These are phyloP conservation scores for Fusarium papillatum DNA, from an alignment of 2,329 filamentous ascomycete genomes.

Conservation along the genomic window DNA sequence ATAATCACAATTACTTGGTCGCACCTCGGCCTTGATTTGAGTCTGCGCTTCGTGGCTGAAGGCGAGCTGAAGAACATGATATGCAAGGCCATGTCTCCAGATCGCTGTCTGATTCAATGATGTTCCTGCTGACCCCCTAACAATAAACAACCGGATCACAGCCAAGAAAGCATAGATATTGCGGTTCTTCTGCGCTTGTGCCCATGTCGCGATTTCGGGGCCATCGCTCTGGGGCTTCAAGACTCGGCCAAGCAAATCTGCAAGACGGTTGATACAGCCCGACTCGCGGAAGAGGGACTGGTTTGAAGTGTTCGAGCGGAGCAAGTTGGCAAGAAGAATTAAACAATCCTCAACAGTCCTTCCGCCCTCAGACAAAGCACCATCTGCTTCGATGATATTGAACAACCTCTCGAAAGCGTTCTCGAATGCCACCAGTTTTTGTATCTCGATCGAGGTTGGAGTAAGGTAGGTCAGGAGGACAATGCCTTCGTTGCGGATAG, in stretches of 20 bases:
- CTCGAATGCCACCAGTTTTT: conserved; percentile 96
- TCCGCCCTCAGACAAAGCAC: conserved; percentile 84
- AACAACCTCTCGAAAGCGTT: conserved; percentile 93
- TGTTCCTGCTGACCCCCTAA: conserved; percentile 84
- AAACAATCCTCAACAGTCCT: conserved; percentile 94
- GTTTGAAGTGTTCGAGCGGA: conserved; percentile 90
- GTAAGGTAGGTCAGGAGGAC: conserved; percentile 91
- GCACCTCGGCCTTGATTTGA: conserved; percentile 85
- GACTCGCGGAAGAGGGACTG: conserved; percentile 95
- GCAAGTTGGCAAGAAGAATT: conserved; percentile 89
- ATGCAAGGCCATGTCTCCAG: conserved; percentile 84
- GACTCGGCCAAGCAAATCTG: conserved; percentile 75
- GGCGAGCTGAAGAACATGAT: conserved; percentile 84
- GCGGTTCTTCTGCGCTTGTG: conserved; percentile 83
- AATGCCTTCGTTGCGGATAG: conserved; percentile 88
- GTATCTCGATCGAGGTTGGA: conserved; percentile 86
- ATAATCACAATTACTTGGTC: conserved; percentile 10
- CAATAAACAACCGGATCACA: conserved; percentile 88
- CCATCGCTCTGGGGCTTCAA: conserved; percentile 66
- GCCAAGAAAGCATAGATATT: conserved; percentile 93
- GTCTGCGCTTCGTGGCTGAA: conserved; percentile 81
- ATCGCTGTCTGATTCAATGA: conserved; percentile 88
- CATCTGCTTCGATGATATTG: conserved; percentile 84
- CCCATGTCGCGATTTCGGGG: conserved; percentile 78
- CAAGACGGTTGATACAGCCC: conserved; percentile 81